phyloP scores from a whole-genome alignment of 2,329 filamentous ascomycete species.

The Geosmithia flava region DNA sequence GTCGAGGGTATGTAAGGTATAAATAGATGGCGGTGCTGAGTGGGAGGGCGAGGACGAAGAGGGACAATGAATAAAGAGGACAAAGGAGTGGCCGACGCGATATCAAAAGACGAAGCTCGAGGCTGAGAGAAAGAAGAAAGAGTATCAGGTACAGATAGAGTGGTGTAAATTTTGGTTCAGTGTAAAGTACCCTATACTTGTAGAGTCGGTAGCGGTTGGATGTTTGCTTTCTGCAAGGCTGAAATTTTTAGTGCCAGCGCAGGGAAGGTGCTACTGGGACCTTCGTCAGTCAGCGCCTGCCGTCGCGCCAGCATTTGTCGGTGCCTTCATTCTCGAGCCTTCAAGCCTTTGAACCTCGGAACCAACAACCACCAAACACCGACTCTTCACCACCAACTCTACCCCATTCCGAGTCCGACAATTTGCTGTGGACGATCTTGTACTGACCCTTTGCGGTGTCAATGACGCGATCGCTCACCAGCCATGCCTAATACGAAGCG shows the following conservation, averaged over 20 bases:
- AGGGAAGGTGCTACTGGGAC: not conserved
- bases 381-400: not conserved
- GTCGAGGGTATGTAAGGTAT: not conserved
- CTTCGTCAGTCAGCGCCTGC: not conserved
- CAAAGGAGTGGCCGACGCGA: not conserved
- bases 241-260: slow-evolving; percentile 1
- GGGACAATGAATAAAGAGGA: not conserved
- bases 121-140: not conserved
- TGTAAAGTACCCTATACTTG: no score
- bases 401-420: not conserved
- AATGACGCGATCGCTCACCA: not conserved
- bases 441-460: not conserved
- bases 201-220: not conserved
- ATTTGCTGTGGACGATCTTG: not conserved
- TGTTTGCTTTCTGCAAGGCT: slow-evolving; percentile 2
- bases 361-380: not conserved
- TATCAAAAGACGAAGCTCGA: not conserved
- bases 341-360: no score
- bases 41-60: not conserved
- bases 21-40: not conserved
- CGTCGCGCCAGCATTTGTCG: not conserved
- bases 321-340: not conserved
- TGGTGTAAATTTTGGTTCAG: no score
- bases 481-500: slow-evolving; percentile 46
- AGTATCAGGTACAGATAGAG: no score